phyloP scores from a whole-genome alignment of 768 basidiomycete genomes.

The Atractiella rhizophila region DNA sequence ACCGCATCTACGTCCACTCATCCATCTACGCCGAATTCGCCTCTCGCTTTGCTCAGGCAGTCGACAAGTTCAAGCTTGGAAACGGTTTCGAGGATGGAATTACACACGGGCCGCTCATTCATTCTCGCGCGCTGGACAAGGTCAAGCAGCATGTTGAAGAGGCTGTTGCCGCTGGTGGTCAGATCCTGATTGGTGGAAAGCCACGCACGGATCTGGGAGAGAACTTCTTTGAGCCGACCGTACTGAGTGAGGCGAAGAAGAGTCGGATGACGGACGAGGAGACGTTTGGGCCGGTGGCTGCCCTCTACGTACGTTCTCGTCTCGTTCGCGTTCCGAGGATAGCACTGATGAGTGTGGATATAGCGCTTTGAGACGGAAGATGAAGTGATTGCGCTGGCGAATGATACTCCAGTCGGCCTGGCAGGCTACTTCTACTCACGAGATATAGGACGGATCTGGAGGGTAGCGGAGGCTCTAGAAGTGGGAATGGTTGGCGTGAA shows the following conservation, averaged over 20 bases:
- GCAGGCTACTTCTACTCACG: slow-evolving; percentile 81
- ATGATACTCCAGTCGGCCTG: slow-evolving; percentile 55
- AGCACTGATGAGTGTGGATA: too few species aligned
- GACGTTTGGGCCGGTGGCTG: slow-evolving; percentile 51
- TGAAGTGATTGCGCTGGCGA: slow-evolving; percentile 64
- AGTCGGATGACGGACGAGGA: slow-evolving; percentile 77
- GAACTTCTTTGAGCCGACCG: slow-evolving; percentile 62
- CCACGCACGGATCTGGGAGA: slow-evolving; percentile 20
- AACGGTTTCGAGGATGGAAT: slow-evolving; percentile 40
- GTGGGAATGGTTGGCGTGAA: slow-evolving; percentile 47
- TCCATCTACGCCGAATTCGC: slow-evolving; percentile 80
- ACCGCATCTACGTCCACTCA: slow-evolving; percentile 67
- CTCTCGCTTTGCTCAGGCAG: slow-evolving; percentile 45
- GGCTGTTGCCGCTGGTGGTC: slow-evolving; percentile 59
- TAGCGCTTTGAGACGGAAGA: slow-evolving; percentile 89
- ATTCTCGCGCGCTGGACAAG: slow-evolving; percentile 59
- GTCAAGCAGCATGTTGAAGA: slow-evolving; percentile 66
- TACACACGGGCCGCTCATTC: slow-evolving; percentile 88
- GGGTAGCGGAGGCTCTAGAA: slow-evolving; percentile 79
- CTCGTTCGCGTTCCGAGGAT: background rate
- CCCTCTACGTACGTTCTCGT: background rate
- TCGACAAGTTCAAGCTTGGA: slow-evolving; percentile 36
- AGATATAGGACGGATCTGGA: slow-evolving; percentile 71
- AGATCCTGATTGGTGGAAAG: slow-evolving; percentile 71
- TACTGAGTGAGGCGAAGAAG: slow-evolving; percentile 70